Conservation (phyloP, 1,284 basidiomycete species). For the Fistulina hepatica region DNA sequence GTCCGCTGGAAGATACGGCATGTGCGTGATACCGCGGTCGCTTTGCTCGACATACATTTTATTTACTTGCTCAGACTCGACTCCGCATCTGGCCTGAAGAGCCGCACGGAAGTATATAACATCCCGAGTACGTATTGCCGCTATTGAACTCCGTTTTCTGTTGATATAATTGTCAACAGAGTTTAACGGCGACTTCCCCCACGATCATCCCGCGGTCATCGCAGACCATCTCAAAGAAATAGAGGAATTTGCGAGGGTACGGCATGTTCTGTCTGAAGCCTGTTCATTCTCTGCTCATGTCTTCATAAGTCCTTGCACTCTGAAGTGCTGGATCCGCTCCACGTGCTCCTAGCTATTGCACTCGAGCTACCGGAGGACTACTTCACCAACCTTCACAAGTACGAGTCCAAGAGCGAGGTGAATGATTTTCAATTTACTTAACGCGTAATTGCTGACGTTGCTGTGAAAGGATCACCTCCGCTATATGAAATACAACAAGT, state of each 20-base stretch:
- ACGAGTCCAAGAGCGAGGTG: constrained; percentile 32
- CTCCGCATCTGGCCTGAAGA: constrained; percentile 26
- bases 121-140: constrained; percentile 28
- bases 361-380: constrained; percentile 48
- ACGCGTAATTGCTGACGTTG: background rate
- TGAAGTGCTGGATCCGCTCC: constrained; percentile 39
- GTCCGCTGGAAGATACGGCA: constrained; percentile 35
- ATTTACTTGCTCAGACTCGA: constrained; percentile 26
- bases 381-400: constrained; percentile 41
- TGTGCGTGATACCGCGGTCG: too few relatives aligned
- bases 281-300: too few relatives aligned
- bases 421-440: constrained; percentile 2
- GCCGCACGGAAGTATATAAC: constrained; percentile 41
- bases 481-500: constrained; percentile 46
- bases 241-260: constrained; percentile 30
- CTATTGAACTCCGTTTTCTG: background rate
- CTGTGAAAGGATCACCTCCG: constrained; percentile 32
- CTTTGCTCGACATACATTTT: too few relatives aligned
- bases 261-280: background rate
- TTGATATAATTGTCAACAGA: constrained; percentile 17
- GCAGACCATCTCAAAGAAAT: constrained; percentile 35
- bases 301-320: constrained; percentile 35
- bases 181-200: constrained; percentile 31
- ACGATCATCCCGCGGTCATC: constrained; percentile 29
- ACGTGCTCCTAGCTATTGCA: constrained; percentile 34